Percentiles rank a stretch among this genome's conserved stretches.
Evolutionary conservation across 1,139 yeast genomes (phyloP).

Genomic region (Lipomyces yarrowii): DNA sequence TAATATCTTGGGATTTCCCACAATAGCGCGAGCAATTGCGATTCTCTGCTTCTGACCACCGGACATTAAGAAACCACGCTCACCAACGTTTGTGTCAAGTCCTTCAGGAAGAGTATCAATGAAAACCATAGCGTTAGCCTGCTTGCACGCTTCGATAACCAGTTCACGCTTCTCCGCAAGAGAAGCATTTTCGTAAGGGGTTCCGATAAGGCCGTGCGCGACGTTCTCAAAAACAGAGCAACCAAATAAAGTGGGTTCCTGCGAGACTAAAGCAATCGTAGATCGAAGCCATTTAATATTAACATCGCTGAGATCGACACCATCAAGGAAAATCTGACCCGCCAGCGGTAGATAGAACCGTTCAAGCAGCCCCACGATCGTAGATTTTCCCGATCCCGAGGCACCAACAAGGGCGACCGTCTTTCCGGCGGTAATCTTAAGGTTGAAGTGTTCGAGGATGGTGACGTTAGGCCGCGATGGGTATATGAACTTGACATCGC

Average conservation of each 20-base stretch:
- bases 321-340: constrained; percentile 46
- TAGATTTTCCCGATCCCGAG: constrained; percentile 83
- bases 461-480: constrained; percentile 84
- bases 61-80: constrained; percentile 55
- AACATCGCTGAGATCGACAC: constrained; percentile 51
- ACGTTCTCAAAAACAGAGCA: constrained; percentile 70
- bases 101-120: constrained; percentile 58
- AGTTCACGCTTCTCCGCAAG: constrained; percentile 46
- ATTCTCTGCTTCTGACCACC: constrained; percentile 84
- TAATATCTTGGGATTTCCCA: constrained; percentile 63
- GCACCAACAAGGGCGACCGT: constrained; percentile 69
- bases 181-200: constrained; percentile 45
- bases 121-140: constrained; percentile 57
- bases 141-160: constrained; percentile 48
- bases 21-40: constrained; percentile 71
- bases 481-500: constrained; percentile 70
- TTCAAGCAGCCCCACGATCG: constrained; percentile 57
- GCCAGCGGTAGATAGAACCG: constrained; percentile 52
- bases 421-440: constrained; percentile 51
- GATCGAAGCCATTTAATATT: constrained; percentile 55
- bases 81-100: constrained; percentile 59
- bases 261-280: constrained; percentile 67
- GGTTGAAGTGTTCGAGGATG: constrained; percentile 65
- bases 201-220: constrained; percentile 56
- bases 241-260: constrained; percentile 67